These are phyloP conservation scores for Apiotrichum laibachii DNA, from an alignment of 1,284 basidiomycete species.

Conservation along the genomic window DNA sequence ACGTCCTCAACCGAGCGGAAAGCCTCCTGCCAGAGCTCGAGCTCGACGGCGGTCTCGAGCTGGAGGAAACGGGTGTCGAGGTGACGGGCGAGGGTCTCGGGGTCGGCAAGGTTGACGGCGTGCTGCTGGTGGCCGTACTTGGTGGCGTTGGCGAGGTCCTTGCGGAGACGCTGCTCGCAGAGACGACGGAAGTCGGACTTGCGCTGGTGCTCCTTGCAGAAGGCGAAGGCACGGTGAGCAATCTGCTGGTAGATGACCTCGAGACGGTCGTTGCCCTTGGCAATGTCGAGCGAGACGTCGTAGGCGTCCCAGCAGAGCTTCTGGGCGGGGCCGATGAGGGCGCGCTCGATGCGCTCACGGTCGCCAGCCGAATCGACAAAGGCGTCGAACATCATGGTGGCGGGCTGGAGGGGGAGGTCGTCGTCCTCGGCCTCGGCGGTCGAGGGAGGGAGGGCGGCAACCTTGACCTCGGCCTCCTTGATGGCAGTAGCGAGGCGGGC, in stretches of 20 bases:
- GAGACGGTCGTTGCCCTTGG: constrained; percentile 93
- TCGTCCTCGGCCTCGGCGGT: constrained; percentile 37
- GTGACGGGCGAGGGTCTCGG: constrained; percentile 94
- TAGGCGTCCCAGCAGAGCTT: constrained; percentile 99
- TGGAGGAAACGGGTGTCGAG: constrained; percentile 98
- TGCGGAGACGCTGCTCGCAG: constrained; percentile 85
- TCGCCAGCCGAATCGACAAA: constrained; percentile 61
- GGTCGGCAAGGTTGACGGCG: constrained; percentile 95
- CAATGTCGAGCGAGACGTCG: constrained; percentile 90
- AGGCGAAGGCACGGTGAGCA: constrained; percentile 94
- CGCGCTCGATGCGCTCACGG: constrained; percentile 92
- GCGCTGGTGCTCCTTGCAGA: constrained; percentile 89
- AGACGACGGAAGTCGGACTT: constrained; percentile 98
- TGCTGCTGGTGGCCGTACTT: constrained; percentile 95
- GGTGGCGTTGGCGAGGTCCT: constrained; percentile 90
- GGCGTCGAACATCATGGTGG: constrained; percentile 45
- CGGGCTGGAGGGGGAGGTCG: constrained; percentile 48
- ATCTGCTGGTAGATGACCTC: constrained; percentile 96
- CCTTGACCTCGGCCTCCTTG: constrained; percentile 65
- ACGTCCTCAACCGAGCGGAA: constrained; percentile 99
- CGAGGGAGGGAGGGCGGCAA: constrained; percentile 79
- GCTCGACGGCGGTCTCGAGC: constrained; percentile 95
- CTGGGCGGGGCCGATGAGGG: constrained; percentile 94
- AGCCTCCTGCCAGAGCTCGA: constrained; percentile 99
- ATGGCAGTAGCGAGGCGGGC: constrained; percentile 82